Evolutionary conservation across 176 grass and related monocot genomes (phyloP), one percentile per base, ranked within the genome.

Genomic region (Bothriochloa decipiens): DNA sequence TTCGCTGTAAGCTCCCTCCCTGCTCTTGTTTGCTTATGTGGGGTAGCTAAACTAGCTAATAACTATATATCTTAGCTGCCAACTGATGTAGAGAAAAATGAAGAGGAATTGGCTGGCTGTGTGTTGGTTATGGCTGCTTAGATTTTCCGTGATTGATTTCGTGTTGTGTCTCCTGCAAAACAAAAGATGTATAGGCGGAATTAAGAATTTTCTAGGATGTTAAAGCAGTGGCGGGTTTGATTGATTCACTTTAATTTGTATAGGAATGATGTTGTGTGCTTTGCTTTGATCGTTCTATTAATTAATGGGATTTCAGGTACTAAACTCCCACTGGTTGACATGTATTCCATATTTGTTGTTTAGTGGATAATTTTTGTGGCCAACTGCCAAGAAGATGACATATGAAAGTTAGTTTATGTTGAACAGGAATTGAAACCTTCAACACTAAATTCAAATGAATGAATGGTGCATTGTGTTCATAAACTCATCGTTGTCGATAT

Each of bases 1-100:
- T 55, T 75, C 36, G 45, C 20, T 79, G 95, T 97, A 82, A 89
- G 92, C 47, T 64, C 60, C 67, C 47, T 64, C 65, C 67, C 29
- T 3, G 1, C 27, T 65, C 12, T 29, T 39, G 7, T 55, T 75
- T 28, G 45, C 10, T 23, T 66, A 11, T 83, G 72, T 18, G 7
- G 63, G 23, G 39, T 53, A 53, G 14, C 46, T 66, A 47, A 5
- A 8, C 17, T 41, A 78, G 25, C 17, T 23, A 60, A 3, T 60
- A 57, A 58, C 20, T 58, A n/a, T 9, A 12, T 81, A 13, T 68
- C 36, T 2, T 33, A 17, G 42, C 17, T 37, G 26, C 15, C 60
- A 25, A 8, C 1, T 18, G 22, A 55, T 43, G 15, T 14, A 18
- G 8, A 36, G 10, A 22, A 57, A 36, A 4, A 12, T 0, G 1